Percentiles rank a stretch among this genome's conserved stretches.
phyloP scores from a whole-genome alignment of 495 filamentous ascomycete genomes.

The Amphirosellinia nigrospora region DNA sequence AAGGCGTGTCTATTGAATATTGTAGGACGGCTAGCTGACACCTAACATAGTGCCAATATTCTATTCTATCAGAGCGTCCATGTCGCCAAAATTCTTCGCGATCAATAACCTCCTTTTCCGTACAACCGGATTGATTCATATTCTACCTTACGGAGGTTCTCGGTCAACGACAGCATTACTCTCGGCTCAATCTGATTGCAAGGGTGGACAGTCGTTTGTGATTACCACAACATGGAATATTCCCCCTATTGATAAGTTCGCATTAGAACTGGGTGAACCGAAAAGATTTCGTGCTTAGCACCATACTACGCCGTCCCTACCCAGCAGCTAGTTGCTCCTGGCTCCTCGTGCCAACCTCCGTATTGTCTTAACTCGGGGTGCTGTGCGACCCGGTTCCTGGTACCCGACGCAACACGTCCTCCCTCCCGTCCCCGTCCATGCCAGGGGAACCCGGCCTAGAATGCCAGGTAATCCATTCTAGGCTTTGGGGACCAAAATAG shows the following conservation, averaged over 20 bases:
- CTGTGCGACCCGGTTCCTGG: constrained; percentile 6
- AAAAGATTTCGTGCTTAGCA: neutral
- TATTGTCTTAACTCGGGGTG: neutral
- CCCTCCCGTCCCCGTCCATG: neutral
- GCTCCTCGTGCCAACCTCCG: neutral
- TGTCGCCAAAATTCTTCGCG: neutral
- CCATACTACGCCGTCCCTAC: neutral
- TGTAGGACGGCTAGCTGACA: constrained; percentile 2
- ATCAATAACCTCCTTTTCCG: constrained; percentile 9
- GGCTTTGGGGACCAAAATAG: neutral
- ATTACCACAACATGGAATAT: neutral
- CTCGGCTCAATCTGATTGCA: neutral
- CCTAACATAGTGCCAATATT: neutral
- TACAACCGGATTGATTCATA: constrained; percentile 2
- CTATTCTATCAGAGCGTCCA: neutral
- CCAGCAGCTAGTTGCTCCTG: neutral
- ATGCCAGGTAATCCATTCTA: neutral
- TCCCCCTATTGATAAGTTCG: neutral
- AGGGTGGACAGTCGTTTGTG: neutral
- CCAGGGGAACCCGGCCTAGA: neutral
- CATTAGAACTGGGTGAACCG: constrained; percentile 1
- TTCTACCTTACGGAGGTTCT: neutral
- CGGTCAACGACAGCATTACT: neutral
- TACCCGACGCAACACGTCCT: neutral
- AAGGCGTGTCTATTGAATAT: neutral